A percentile compares a stretch with the other conserved stretches of the same genome.
phyloP scores from a whole-genome alignment of 2,329 filamentous ascomycete species.

The Fusarium pseudoanthophilum region DNA sequence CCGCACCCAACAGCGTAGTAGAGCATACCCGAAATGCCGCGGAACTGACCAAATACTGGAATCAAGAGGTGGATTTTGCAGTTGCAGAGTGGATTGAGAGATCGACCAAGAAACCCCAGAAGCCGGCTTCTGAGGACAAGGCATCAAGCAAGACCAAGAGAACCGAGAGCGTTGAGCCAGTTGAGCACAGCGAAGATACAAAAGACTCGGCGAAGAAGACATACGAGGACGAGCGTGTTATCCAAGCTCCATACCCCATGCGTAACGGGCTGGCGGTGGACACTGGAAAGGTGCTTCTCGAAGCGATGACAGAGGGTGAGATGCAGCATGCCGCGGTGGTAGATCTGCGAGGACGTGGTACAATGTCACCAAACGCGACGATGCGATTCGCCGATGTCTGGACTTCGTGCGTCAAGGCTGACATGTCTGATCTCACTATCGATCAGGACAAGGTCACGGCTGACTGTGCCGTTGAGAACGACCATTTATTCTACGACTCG shows the following conservation, averaged over 20 bases:
- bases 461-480: slow-evolving; percentile 56
- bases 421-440: slow-evolving; percentile 26
- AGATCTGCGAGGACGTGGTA: slow-evolving; percentile 59
- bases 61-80: slow-evolving; percentile 54
- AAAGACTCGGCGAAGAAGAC: slow-evolving; percentile 7
- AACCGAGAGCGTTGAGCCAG: slow-evolving; percentile 5
- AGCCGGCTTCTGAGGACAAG: slow-evolving; percentile 35
- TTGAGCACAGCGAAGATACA: slow-evolving; percentile 11
- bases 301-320: slow-evolving; percentile 60
- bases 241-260: slow-evolving; percentile 49
- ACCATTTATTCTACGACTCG: slow-evolving; percentile 63
- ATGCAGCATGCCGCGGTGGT: slow-evolving; percentile 55
- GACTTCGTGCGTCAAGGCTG: slow-evolving; percentile 53
- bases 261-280: slow-evolving; percentile 58
- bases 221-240: slow-evolving; percentile 34
- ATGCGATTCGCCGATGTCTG: slow-evolving; percentile 56
- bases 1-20: slow-evolving; percentile 57
- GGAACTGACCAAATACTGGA: slow-evolving; percentile 62
- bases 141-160: slow-evolving; percentile 22
- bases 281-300: slow-evolving; percentile 53
- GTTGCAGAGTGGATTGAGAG: slow-evolving; percentile 58
- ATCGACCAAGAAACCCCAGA: slow-evolving; percentile 55
- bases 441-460: slow-evolving; percentile 12
- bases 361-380: slow-evolving; percentile 43
- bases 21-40: slow-evolving; percentile 67